A percentile compares a stretch with the other conserved stretches of the same genome.
Evolutionary conservation across 176 grass and related monocot genomes (phyloP).

Genomic region (Juncus inflexus): DNA sequence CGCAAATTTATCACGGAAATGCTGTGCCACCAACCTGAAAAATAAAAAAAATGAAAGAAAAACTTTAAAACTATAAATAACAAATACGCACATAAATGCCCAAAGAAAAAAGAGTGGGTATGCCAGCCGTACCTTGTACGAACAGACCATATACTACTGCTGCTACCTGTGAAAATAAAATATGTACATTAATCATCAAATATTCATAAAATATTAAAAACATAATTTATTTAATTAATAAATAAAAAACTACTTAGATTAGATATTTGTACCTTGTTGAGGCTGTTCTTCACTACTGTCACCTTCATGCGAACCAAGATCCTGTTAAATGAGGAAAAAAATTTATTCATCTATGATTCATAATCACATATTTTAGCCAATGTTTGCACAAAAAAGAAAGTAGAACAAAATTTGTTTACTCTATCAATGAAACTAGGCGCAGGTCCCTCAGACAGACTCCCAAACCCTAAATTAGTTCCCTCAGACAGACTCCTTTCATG

Average conservation of each 20-base stretch:
- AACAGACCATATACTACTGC: constrained; percentile 38
- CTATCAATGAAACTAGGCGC: constrained; percentile 13
- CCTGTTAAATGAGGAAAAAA: constrained; percentile 24
- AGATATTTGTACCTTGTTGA: neutral
- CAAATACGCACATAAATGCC: constrained; percentile 1
- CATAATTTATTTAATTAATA: too few relatives aligned
- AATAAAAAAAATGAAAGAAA: neutral
- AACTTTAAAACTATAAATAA: constrained; percentile 8
- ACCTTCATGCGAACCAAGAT: constrained; percentile 41
- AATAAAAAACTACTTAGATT: too few relatives aligned
- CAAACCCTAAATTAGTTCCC: constrained; percentile 6
- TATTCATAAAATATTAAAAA: too few relatives aligned
- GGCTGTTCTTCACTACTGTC: constrained; percentile 17
- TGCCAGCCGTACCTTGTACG: constrained; percentile 50
- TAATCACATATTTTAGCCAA: neutral
- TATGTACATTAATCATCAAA: too few relatives aligned
- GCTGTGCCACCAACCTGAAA: constrained; percentile 54
- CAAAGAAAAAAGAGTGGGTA: constrained; percentile 21
- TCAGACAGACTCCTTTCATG: neutral
- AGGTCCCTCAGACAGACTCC: constrained; percentile 1
- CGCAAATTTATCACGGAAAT: constrained; percentile 37
- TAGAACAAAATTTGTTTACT: constrained; percentile 5
- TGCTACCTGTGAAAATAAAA: constrained; percentile 13
- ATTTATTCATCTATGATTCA: neutral
- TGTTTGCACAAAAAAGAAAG: constrained; percentile 1